phyloP scores from a whole-genome alignment of 768 basidiomycete species.

The Brasilioporus rufonigricans region DNA sequence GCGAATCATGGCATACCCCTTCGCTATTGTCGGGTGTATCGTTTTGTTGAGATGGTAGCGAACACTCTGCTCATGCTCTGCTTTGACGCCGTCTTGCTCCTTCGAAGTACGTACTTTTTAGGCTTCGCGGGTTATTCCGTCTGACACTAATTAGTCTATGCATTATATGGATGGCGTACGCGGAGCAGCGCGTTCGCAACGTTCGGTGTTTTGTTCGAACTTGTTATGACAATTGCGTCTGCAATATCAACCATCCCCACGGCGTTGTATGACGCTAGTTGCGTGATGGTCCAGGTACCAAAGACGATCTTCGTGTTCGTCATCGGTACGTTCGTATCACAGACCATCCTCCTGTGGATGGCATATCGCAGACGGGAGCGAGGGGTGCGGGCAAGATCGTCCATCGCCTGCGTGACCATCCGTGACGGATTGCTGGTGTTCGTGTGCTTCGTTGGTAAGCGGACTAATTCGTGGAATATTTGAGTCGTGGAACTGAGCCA shows the following conservation, averaged over 20 bases:
- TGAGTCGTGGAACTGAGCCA: neutral
- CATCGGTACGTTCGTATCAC: slow-evolving; percentile 8
- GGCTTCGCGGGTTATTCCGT: neutral
- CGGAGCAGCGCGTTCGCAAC: neutral
- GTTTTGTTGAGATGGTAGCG: slow-evolving; percentile 11
- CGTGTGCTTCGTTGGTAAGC: slow-evolving; percentile 14
- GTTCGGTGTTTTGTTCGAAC: slow-evolving; percentile 12
- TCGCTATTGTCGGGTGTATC: slow-evolving; percentile 12
- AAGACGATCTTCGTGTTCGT: slow-evolving; percentile 4
- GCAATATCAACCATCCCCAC: slow-evolving; percentile 1
- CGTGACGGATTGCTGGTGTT: slow-evolving; percentile 23
- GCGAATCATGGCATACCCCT: neutral
- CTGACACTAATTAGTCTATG: slow-evolving; percentile 18
- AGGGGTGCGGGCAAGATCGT: neutral
- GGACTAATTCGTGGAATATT: neutral
- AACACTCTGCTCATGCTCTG: slow-evolving; percentile 11
- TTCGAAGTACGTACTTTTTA: slow-evolving; percentile 19
- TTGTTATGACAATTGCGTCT: neutral
- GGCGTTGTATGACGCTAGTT: slow-evolving; percentile 13
- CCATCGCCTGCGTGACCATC: slow-evolving; percentile 20
- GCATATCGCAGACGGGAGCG: slow-evolving; percentile 13
- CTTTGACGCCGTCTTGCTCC: slow-evolving; percentile 19
- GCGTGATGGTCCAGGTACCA: slow-evolving; percentile 3
- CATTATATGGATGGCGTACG: slow-evolving; percentile 8
- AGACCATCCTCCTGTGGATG: slow-evolving; percentile 19